phyloP scores from a whole-genome alignment of 2,329 filamentous ascomycete genomes.

The Aspergillus nomiae region DNA sequence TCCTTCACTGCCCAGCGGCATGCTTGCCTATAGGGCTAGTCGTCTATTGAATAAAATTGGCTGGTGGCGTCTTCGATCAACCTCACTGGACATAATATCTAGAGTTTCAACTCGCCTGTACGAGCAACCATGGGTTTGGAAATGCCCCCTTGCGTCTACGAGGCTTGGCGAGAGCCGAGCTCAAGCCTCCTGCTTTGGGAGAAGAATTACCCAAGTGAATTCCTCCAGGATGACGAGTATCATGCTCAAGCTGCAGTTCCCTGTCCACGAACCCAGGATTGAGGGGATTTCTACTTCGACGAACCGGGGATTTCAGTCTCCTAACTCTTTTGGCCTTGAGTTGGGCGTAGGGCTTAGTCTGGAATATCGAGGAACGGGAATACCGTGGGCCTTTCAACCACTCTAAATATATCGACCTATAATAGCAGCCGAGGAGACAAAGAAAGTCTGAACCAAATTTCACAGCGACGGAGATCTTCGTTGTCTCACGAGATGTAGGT shows the following conservation, averaged over 20 bases:
- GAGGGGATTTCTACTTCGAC: not conserved
- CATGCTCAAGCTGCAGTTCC: not conserved
- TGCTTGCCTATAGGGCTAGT: not conserved
- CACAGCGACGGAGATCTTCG: not conserved
- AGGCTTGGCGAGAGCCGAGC: not conserved
- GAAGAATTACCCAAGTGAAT: not conserved
- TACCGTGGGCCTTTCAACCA: not conserved
- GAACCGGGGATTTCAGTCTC: not conserved
- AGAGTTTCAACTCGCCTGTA: not conserved
- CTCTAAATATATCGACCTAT: not conserved
- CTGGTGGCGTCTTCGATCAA: not conserved
- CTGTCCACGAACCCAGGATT: not conserved
- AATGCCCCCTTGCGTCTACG: not conserved
- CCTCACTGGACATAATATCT: not conserved
- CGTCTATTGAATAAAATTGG: not conserved
- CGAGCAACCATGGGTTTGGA: not conserved
- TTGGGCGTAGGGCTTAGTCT: not conserved
- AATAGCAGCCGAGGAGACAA: not conserved
- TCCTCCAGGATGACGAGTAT: not conserved
- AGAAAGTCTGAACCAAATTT: not conserved
- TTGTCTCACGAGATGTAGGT: not conserved
- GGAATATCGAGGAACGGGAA: not conserved
- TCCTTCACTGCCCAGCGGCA: not conserved
- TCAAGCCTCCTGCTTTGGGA: not conserved
- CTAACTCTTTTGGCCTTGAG: not conserved